phyloP scores from a whole-genome alignment of 164 flowering plant genomes.

The Vitis rotundifolia region DNA sequence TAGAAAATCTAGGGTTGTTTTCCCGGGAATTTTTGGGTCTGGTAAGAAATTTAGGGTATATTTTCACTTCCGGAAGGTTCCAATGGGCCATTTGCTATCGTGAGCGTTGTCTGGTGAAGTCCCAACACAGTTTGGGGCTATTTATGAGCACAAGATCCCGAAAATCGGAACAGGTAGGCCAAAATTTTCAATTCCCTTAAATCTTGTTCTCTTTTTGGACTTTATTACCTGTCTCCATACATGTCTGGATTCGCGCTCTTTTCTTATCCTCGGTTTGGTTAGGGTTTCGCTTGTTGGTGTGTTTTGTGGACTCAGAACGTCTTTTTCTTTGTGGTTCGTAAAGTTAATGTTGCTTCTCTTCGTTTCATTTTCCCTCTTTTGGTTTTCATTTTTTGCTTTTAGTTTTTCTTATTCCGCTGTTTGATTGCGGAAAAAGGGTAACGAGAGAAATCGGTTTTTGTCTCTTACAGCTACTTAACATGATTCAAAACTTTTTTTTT shows the following conservation, averaged over 20 bases:
- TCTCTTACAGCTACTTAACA: too few relatives aligned
- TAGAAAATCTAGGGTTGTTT: neutral
- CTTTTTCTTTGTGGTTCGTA: too few relatives aligned
- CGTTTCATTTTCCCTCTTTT: neutral
- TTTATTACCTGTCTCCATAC: neutral
- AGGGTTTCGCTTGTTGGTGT: conserved; percentile 1
- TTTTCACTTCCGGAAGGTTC: too few relatives aligned
- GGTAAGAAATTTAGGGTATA: conserved; percentile 6
- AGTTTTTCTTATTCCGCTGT: too few relatives aligned
- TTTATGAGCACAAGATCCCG: conserved; percentile 65
- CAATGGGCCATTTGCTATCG: conserved; percentile 20
- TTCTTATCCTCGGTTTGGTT: neutral
- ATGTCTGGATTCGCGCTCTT: neutral
- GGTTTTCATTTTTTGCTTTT: neutral
- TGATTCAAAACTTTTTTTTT: too few relatives aligned
- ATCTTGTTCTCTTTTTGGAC: conserved; percentile 9
- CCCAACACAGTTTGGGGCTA: conserved; percentile 32
- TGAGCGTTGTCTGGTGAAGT: conserved; percentile 30
- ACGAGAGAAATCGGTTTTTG: too few relatives aligned
- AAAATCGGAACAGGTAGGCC: conserved; percentile 36
- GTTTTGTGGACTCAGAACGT: neutral
- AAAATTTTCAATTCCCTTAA: neutral
- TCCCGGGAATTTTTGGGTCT: conserved; percentile 4
- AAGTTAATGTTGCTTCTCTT: neutral
- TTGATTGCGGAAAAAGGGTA: too few relatives aligned